A percentile compares a stretch with the other conserved stretches of the same genome.
Conservation (phyloP, 495 filamentous ascomycete genomes). For the Penicillium antarcticum region DNA sequence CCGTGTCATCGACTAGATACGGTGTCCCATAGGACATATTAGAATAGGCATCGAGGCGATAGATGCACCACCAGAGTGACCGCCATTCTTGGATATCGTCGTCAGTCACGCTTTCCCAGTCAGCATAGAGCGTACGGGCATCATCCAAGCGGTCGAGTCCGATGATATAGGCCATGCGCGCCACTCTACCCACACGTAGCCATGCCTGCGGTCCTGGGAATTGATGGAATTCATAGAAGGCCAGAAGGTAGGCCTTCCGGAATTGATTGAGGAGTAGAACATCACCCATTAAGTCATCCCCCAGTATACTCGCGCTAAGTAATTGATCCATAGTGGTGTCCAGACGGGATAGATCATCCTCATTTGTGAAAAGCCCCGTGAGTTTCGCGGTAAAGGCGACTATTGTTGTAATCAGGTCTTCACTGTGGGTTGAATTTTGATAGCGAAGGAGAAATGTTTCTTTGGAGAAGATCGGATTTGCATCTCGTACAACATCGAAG, state of each 20-base stretch:
- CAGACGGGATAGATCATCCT: too few relatives aligned
- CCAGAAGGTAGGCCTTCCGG: conserved; percentile 32
- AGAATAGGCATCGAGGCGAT: conserved; percentile 36
- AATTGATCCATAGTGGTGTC: too few relatives aligned
- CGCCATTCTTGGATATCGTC: conserved; percentile 37
- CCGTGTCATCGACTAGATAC: conserved; percentile 11
- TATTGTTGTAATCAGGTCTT: too few relatives aligned
- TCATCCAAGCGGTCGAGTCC: conserved; percentile 19
- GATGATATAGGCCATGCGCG: conserved; percentile 28
- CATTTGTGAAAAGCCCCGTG: too few relatives aligned
- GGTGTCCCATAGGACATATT: conserved; percentile 15
- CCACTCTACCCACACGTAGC: conserved; percentile 31
- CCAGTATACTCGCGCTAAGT: too few relatives aligned
- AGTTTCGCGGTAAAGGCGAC: too few relatives aligned
- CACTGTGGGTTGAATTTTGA: too few relatives aligned
- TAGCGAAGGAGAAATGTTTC: too few relatives aligned
- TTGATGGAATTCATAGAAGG: conserved; percentile 36
- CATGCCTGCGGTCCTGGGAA: conserved; percentile 29
- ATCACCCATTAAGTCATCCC: too few relatives aligned
- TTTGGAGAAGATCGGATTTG: too few relatives aligned
- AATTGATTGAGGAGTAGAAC: conserved; percentile 22
- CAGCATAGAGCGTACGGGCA: conserved; percentile 1
- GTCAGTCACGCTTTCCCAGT: conserved; percentile 15
- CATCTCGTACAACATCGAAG: too few relatives aligned
- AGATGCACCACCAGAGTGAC: conserved; percentile 38